A percentile compares a stretch with the other conserved stretches of the same genome.
Evolutionary conservation across 306 rosid species (phyloP).

Genomic region (Inga leiocalycina): DNA sequence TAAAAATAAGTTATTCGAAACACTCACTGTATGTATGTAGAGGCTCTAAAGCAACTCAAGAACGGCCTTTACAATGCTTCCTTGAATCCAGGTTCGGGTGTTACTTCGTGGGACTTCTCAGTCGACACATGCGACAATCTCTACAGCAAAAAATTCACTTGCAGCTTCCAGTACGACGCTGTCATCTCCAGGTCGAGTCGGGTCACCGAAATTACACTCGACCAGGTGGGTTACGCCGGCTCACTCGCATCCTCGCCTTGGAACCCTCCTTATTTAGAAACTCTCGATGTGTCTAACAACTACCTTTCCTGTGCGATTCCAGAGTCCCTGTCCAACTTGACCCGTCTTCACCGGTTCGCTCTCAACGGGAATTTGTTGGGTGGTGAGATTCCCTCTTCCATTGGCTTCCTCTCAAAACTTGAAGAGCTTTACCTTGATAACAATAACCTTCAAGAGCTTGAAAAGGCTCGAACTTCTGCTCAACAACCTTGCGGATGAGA

Average conservation of each 20-base stretch:
- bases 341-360: slow-evolving; percentile 40
- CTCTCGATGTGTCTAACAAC: slow-evolving; percentile 73
- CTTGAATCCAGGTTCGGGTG: neutral
- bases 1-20: too few species aligned
- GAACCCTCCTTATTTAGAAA: slow-evolving; percentile 69
- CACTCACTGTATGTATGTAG: too few species aligned
- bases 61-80: slow-evolving; percentile 35
- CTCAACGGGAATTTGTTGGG: slow-evolving; percentile 63
- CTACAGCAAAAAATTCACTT: slow-evolving; percentile 66
- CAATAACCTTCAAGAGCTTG: slow-evolving; percentile 52
- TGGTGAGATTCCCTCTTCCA: slow-evolving; percentile 59
- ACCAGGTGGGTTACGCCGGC: slow-evolving; percentile 80
- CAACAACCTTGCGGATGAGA: slow-evolving; percentile 54
- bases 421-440: slow-evolving; percentile 74
- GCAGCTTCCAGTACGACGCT: slow-evolving; percentile 77
- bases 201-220: slow-evolving; percentile 78
- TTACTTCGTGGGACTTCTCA: neutral
- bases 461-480: slow-evolving; percentile 63
- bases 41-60: slow-evolving; percentile 58
- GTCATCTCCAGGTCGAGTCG: slow-evolving; percentile 48
- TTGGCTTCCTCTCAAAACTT: slow-evolving; percentile 50
- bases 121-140: slow-evolving; percentile 73
- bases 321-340: slow-evolving; percentile 48
- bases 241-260: slow-evolving; percentile 44
- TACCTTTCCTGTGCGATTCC: slow-evolving; percentile 69